Evolutionary conservation across 2,329 filamentous ascomycete genomes (phyloP).

Genomic region (Aureobasidium sp.): DNA sequence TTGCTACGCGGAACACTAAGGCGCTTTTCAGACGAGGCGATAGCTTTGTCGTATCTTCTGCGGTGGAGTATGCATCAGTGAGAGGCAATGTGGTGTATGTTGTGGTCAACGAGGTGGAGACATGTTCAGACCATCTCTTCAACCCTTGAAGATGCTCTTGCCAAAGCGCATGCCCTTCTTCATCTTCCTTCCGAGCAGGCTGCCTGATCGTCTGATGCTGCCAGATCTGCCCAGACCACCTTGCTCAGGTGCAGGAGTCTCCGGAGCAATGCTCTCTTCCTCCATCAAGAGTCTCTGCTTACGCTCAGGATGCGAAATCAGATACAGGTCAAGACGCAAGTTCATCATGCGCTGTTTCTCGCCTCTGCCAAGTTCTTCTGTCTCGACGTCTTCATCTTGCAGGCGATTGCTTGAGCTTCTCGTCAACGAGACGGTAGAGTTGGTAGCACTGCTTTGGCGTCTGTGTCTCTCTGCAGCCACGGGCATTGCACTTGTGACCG

Average conservation of each 20-base stretch:
- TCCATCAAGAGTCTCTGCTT: slow-evolving; percentile 19
- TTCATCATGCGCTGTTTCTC: slow-evolving; percentile 30
- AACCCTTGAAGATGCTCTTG: slow-evolving; percentile 23
- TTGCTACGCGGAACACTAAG: background rate
- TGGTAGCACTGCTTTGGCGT: slow-evolving; percentile 19
- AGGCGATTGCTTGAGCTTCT: slow-evolving; percentile 22
- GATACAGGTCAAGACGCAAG: slow-evolving; percentile 29
- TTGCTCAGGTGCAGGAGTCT: background rate
- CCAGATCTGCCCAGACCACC: background rate
- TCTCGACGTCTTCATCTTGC: slow-evolving; percentile 13
- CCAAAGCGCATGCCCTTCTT: slow-evolving; percentile 23
- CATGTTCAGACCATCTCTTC: background rate
- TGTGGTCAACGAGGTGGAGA: background rate
- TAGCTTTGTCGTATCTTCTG: background rate
- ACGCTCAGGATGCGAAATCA: slow-evolving; percentile 27
- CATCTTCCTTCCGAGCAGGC: slow-evolving; percentile 19
- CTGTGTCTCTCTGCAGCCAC: slow-evolving; percentile 18
- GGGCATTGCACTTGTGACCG: slow-evolving; percentile 21
- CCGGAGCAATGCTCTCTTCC: background rate
- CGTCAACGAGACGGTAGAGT: slow-evolving; percentile 24
- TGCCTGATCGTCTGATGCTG: slow-evolving; percentile 4
- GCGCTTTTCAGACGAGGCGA: too few relatives aligned
- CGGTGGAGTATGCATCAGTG: background rate
- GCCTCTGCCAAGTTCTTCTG: slow-evolving; percentile 24
- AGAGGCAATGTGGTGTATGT: background rate